Evolutionary conservation across 139 green algal species (phyloP).

Genomic region (Eudorina sp.): DNA sequence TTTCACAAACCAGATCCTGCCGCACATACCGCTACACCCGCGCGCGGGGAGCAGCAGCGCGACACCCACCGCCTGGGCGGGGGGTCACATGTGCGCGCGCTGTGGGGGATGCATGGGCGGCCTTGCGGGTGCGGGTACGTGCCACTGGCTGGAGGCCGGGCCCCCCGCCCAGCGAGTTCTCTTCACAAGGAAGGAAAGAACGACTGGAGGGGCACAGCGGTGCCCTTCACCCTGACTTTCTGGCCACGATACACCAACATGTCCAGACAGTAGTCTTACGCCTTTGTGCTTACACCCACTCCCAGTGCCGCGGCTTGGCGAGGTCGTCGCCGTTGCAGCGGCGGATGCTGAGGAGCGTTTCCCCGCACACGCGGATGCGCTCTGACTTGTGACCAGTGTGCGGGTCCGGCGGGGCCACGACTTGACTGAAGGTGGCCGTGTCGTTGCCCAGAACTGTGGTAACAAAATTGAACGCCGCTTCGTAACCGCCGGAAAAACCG

Average conservation of each 20-base stretch:
- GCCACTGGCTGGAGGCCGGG: too few species aligned
- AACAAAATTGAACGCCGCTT: not conserved
- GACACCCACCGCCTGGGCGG: too few species aligned
- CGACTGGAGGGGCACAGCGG: not conserved
- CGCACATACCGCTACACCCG: too few species aligned
- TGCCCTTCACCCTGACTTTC: not conserved
- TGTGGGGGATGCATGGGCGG: too few species aligned
- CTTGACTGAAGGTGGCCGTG: constrained; percentile 16
- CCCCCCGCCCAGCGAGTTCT: too few species aligned
- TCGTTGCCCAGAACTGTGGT: not conserved
- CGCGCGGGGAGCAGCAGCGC: too few species aligned
- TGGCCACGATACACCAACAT: not conserved
- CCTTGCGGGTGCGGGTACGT: too few species aligned
- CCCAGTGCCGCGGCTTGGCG: not conserved
- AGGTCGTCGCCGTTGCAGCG: not conserved
- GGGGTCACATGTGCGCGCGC: too few species aligned
- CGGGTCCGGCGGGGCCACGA: not conserved
- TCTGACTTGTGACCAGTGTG: not conserved
- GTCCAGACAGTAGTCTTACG: not conserved
- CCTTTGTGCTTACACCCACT: too few species aligned
- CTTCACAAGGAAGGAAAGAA: too few species aligned
- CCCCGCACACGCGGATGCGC: not conserved
- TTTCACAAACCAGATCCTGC: too few species aligned
- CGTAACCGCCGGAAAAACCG: not conserved
- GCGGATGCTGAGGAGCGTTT: not conserved